These are phyloP conservation scores for Umbelopsis vinacea DNA, from an alignment of 192 early-diverging fungal genomes.

Conservation along the genomic window DNA sequence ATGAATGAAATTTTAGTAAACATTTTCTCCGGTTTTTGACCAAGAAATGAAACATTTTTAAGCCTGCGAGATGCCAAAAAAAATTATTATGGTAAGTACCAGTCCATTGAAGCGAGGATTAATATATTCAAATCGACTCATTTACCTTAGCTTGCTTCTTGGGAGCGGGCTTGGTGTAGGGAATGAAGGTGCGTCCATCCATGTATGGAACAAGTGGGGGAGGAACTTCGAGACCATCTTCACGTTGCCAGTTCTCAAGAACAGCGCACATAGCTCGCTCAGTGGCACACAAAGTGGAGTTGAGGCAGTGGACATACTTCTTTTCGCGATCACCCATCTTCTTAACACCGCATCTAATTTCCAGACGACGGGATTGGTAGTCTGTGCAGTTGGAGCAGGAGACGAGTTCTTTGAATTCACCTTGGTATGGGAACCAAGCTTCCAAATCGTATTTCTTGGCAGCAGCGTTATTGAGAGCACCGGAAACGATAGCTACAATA, in stretches of 20 bases:
- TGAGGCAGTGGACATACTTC: constrained; percentile 96
- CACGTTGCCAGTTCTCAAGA: constrained; percentile 96
- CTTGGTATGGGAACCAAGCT: constrained; percentile 99
- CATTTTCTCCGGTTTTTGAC: no score
- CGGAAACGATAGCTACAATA: constrained; percentile 94
- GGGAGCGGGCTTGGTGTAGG: constrained; percentile 64
- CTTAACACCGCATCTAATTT: constrained; percentile 96
- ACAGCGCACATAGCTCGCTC: constrained; percentile 94
- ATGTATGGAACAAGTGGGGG: constrained; percentile 88
- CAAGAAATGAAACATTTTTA: no score
- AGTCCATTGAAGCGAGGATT: no score
- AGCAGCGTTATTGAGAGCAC: constrained; percentile 97
- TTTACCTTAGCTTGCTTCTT: constrained; percentile 34
- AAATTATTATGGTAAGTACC: no score
- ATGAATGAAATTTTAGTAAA: no score
- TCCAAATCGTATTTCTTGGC: constrained; percentile 99
- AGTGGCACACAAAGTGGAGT: constrained; percentile 96
- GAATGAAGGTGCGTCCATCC: constrained; percentile 91
- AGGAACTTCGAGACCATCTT: constrained; percentile 88
- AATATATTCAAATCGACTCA: no score
- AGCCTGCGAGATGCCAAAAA: no score
- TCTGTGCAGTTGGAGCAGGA: constrained; percentile 99
- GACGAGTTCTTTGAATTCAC: constrained; percentile 97
- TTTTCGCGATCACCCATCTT: constrained; percentile 95
- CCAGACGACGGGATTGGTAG: constrained; percentile 93